Conservation (phyloP, 2,329 filamentous ascomycete genomes). For the Hansfordia pulvinata region DNA sequence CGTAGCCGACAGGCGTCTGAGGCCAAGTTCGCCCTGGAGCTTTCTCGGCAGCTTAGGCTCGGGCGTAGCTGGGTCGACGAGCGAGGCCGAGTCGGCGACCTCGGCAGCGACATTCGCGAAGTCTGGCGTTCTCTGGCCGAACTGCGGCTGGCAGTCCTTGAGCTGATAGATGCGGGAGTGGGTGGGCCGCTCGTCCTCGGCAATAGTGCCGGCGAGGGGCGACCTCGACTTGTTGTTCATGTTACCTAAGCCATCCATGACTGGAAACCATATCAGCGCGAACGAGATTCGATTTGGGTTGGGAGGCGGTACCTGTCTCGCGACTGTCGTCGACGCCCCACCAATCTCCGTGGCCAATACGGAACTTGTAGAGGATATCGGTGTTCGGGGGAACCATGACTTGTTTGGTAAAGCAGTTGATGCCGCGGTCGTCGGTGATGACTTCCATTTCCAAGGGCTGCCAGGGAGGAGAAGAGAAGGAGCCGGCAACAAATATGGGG, state of each 20-base stretch:
- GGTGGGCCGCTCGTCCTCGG: conserved; percentile 6
- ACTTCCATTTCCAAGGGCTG: conserved; percentile 50
- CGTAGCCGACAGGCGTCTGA: conserved; percentile 20
- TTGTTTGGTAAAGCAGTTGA: conserved; percentile 42
- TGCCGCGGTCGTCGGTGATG: conserved; percentile 32
- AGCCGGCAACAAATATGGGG: conserved; percentile 58
- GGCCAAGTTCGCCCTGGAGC: conserved; percentile 15
- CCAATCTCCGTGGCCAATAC: conserved; percentile 52
- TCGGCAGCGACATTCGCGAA: conserved; percentile 16
- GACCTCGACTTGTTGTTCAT: conserved; percentile 31
- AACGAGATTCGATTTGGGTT: neutral
- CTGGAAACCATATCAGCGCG: conserved; percentile 7
- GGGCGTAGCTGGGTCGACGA: conserved; percentile 15
- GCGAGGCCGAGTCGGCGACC: conserved; percentile 19
- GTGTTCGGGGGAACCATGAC: conserved; percentile 40
- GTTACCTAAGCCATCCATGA: conserved; percentile 30
- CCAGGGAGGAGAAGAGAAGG: conserved; percentile 57
- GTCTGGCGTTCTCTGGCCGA: conserved; percentile 15
- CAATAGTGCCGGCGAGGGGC: conserved; percentile 5
- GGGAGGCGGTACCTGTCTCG: conserved; percentile 35
- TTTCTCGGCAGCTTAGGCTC: conserved; percentile 18
- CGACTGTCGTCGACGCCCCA: conserved; percentile 54
- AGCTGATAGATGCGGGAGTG: conserved; percentile 7
- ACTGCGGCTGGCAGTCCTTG: conserved; percentile 8
- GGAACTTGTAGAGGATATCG: conserved; percentile 64